Conservation (phyloP, 2,329 filamentous ascomycete species). For the Penicillium sp. region DNA sequence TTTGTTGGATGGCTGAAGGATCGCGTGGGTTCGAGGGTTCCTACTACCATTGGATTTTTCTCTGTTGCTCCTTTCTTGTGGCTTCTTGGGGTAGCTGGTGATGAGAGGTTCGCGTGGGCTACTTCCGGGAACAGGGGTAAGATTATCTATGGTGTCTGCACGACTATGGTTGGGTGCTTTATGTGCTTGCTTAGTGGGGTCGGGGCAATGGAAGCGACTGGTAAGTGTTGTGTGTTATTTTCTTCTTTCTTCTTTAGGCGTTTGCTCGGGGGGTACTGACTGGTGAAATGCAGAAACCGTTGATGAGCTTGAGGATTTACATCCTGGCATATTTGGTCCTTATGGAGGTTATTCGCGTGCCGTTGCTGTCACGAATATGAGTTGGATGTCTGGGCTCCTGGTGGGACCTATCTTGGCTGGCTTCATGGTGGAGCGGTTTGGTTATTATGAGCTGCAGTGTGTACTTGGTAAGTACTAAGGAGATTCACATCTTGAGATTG, state of each 20-base stretch:
- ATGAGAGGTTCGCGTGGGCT: conserved; percentile 6
- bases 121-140: background rate
- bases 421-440: conserved; percentile 13
- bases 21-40: conserved; percentile 3
- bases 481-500: background rate
- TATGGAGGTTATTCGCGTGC: conserved; percentile 25
- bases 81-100: conserved; percentile 4
- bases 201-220: conserved; percentile 10
- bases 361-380: conserved; percentile 21
- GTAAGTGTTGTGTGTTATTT: no score
- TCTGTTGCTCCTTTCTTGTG: conserved; percentile 3
- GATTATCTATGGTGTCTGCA: background rate
- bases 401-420: conserved; percentile 17
- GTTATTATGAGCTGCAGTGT: conserved; percentile 18
- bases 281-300: conserved; percentile 16
- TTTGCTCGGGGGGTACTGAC: no score
- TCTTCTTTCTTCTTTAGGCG: no score
- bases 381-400: conserved; percentile 21
- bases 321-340: conserved; percentile 23
- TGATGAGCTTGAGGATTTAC: conserved; percentile 10
- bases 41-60: conserved; percentile 2
- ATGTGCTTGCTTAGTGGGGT: conserved; percentile 8
- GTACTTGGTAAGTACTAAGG: conserved; percentile 1
- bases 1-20: conserved; percentile 5
- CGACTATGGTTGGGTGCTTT: conserved; percentile 7